Evolutionary conservation across 2,329 filamentous ascomycete genomes (phyloP).

Genomic region (Trichocomaceae sp.): DNA sequence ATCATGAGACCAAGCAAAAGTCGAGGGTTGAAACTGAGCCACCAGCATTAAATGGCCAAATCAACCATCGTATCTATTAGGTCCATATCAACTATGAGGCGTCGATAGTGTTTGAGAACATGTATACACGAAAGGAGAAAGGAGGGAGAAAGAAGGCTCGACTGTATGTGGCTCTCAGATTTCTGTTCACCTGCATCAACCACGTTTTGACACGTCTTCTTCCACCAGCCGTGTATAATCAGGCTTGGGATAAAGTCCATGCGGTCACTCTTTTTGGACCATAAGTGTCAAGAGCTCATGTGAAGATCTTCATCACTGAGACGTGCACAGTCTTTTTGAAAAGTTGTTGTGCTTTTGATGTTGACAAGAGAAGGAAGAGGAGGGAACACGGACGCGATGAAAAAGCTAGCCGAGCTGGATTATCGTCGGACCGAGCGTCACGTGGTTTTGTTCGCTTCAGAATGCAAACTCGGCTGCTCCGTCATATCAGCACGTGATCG

Average conservation of each 20-base stretch:
- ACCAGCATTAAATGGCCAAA: constrained; percentile 10
- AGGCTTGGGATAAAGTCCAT: constrained; percentile 34
- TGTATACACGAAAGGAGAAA: not conserved
- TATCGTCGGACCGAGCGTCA: constrained; percentile 11
- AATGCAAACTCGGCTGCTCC: too few species aligned
- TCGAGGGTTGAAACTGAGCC: not conserved
- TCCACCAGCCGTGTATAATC: constrained; percentile 25
- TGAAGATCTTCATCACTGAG: constrained; percentile 37
- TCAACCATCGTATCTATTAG: not conserved
- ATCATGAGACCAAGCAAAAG: not conserved
- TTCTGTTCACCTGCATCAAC: constrained; percentile 44
- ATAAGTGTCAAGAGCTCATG: constrained; percentile 31
- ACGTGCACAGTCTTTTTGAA: constrained; percentile 16
- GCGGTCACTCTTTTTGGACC: constrained; percentile 13
- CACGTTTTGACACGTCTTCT: constrained; percentile 30
- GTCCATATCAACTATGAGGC: not conserved
- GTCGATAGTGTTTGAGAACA: not conserved
- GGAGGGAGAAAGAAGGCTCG: constrained; percentile 2
- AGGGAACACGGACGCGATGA: not conserved
- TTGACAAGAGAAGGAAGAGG: not conserved
- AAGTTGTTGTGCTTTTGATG: constrained; percentile 1
- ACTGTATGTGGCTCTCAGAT: constrained; percentile 35
- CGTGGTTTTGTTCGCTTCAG: not conserved
- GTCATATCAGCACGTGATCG: constrained; percentile 12
- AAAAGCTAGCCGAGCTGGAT: constrained; percentile 13